A percentile compares a stretch with the other conserved stretches of the same genome.
Conservation (phyloP, 2,329 filamentous ascomycete species). For the Elsinoe australis region DNA sequence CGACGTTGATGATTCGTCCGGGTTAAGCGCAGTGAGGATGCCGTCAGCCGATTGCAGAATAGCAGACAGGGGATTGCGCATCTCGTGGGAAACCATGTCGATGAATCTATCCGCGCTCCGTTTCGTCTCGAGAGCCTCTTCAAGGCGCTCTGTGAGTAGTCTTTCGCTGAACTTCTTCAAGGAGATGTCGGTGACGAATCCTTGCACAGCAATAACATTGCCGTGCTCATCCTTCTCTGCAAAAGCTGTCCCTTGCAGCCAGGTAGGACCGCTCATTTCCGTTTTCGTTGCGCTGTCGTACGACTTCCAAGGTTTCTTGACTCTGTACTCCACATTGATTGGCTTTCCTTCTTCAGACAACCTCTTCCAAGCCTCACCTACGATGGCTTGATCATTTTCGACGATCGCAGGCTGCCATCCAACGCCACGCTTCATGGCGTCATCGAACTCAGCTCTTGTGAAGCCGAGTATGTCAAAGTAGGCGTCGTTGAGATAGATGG, state of each 20-base stretch:
- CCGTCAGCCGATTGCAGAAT: conserved; percentile 41
- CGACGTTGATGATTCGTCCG: conserved; percentile 4
- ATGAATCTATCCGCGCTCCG: conserved; percentile 33
- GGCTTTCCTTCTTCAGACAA: conserved; percentile 29
- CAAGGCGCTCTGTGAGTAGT: conserved; percentile 26
- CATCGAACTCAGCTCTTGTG: conserved; percentile 21
- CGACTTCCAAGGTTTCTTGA: conserved; percentile 32
- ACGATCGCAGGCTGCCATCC: conserved; percentile 22
- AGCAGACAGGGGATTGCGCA: conserved; percentile 39
- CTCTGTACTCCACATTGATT: conserved; percentile 32
- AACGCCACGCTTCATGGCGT: conserved; percentile 24
- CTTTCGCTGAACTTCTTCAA: conserved; percentile 29
- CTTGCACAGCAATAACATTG: conserved; percentile 26
- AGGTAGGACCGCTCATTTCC: conserved; percentile 26
- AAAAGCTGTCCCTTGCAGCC: conserved; percentile 29
- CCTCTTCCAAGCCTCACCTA: conserved; percentile 28
- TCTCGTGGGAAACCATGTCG: conserved; percentile 36
- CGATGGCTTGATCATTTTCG: conserved; percentile 31
- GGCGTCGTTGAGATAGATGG: conserved; percentile 36
- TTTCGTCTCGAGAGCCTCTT: conserved; percentile 33
- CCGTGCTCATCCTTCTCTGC: conserved; percentile 29
- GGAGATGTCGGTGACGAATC: conserved; percentile 31
- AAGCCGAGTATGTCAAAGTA: conserved; percentile 33
- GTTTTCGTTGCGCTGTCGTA: conserved; percentile 25
- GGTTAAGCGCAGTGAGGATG: conserved; percentile 31